Base-by-base conservation (phyloP, 495 filamentous ascomycete species). In the Hypoxylon lenormandii region DNA sequence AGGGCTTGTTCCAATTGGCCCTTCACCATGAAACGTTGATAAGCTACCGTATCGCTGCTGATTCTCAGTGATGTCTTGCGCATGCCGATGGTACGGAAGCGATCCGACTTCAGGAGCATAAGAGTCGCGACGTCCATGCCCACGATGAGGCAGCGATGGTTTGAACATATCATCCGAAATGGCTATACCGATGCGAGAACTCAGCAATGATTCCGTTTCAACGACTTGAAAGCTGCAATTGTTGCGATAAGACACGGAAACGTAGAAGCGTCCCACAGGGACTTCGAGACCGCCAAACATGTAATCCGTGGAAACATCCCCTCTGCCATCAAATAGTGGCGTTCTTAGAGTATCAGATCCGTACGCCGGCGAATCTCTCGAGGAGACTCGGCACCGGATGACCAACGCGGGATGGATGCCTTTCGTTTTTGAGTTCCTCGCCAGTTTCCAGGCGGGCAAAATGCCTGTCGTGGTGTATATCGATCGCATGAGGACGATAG, bases 151-250 rank as follows among this genome's bases (percentile, higher is more conserved):
- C 15, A 94, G 77, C 2, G 91, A 92, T 7, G 92, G 92, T 50
- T 87, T 86, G 76, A 96, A 95, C 70, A 90, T 91, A 38, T 91
- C 88, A 73, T 97, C 92, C 71, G 97, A 94, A 13, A 91, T 85
- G 13, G 92, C 92, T 87, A 97, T 94, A 11, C 81, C 80, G 74
- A 95, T 93, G n/a, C 91, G 89, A n/a, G 93, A 97, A 78, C 94
- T 97, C 33, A 98, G 74, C 16, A 97, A 78, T 4, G 93, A 89
- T 79, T 98, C 95, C 0, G 92, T 89, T 72, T 97, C 92, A 70
- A 96, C 94, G 15, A 97, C 88, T 15, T 91, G 87, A 80, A 98
- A 97, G 68, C 91, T 92, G 79, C 90, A 96, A 72, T 93, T 91
- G 36, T 85, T 91, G 57, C 95, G 91, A 77, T 95, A 97, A 6